Evolutionary conservation across 768 basidiomycete genomes (phyloP).

Genomic region (Pulveroboletus sp.): DNA sequence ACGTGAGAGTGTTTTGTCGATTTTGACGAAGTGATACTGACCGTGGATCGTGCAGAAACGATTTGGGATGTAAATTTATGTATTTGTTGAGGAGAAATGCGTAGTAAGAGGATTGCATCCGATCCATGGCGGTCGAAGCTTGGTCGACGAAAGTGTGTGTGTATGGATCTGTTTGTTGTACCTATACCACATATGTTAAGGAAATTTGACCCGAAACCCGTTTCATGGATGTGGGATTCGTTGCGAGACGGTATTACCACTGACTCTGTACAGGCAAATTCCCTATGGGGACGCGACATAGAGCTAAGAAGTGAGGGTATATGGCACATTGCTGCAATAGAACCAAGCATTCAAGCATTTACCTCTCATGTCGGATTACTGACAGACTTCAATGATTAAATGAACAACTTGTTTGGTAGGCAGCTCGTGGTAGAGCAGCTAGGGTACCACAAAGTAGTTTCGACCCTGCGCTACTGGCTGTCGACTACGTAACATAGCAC

Average conservation of each 20-base stretch:
- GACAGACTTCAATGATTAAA: no score
- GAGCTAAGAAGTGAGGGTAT: no score
- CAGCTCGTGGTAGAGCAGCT: no score
- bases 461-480: no score
- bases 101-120: no score
- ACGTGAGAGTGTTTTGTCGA: conserved; percentile 8
- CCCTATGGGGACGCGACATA: conserved; percentile 15
- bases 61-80: conserved; percentile 13
- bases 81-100: neutral
- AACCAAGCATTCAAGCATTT: no score
- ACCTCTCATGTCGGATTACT: no score
- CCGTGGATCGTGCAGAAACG: conserved; percentile 11
- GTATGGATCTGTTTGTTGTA: neutral
- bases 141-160: neutral
- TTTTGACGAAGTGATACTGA: neutral
- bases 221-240: neutral
- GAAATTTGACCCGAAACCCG: neutral
- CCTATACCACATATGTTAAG: neutral
- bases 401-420: no score
- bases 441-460: no score
- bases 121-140: neutral
- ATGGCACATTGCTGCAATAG: no score
- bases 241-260: neutral
- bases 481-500: no score
- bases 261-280: neutral